Evolutionary conservation across 2,329 filamentous ascomycete species (phyloP).

Genomic region (Ophiostoma himal-ulmi): DNA sequence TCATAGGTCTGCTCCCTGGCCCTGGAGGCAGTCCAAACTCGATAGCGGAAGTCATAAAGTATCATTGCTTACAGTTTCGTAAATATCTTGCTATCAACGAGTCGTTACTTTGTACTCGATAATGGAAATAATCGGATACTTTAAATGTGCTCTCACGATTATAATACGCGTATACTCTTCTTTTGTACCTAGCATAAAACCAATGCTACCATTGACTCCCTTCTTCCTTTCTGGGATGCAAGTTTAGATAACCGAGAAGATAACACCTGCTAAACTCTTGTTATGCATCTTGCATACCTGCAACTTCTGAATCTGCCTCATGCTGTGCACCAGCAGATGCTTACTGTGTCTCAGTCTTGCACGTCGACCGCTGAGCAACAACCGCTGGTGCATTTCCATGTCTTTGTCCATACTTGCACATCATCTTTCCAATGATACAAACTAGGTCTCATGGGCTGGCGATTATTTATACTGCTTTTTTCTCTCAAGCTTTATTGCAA

Average conservation of each 20-base stretch:
- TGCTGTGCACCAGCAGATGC: neutral
- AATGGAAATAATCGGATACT: neutral
- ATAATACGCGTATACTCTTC: neutral
- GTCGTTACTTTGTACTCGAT: neutral
- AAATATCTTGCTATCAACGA: neutral
- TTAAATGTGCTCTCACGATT: neutral
- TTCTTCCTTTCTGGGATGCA: neutral
- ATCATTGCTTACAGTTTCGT: neutral
- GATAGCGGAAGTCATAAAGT: neutral
- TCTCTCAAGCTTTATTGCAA: neutral
- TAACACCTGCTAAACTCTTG: neutral
- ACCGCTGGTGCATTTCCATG: neutral
- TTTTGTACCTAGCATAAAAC: neutral
- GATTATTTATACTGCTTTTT: neutral
- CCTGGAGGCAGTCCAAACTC: neutral
- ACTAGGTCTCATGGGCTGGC: neutral
- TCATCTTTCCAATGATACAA: neutral
- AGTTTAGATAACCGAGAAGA: neutral
- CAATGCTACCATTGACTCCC: neutral
- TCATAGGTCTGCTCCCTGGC: neutral
- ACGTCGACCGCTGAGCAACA: neutral
- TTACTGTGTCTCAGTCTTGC: neutral
- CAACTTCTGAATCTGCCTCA: neutral
- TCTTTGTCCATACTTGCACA: neutral
- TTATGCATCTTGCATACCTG: neutral